phyloP scores from a whole-genome alignment of 768 basidiomycete genomes.

The Mycena amicta region DNA sequence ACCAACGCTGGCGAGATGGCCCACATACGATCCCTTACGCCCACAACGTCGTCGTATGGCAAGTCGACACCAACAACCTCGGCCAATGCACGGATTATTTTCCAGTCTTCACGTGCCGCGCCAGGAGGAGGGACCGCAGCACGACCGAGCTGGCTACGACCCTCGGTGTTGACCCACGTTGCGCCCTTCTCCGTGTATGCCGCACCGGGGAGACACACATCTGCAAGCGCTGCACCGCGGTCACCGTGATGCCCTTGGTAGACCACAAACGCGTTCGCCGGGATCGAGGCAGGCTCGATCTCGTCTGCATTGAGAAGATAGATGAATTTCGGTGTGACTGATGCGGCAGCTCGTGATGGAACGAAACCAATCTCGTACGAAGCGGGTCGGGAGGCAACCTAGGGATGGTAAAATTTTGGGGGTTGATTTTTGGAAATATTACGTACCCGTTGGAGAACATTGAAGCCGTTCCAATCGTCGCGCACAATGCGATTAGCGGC shows the following conservation, averaged over 20 bases:
- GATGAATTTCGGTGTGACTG: constrained; percentile 87
- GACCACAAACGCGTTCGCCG: constrained; percentile 91
- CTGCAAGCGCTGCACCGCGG: constrained; percentile 94
- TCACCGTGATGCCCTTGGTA: constrained; percentile 99
- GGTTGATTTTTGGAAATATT: neutral
- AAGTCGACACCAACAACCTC: constrained; percentile 81
- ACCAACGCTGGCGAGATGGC: constrained; percentile 91
- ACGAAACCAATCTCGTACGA: constrained; percentile 95
- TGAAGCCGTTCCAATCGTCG: constrained; percentile 95
- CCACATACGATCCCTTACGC: constrained; percentile 92
- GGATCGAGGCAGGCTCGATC: constrained; percentile 84
- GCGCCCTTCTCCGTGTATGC: constrained; percentile 90
- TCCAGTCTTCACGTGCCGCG: constrained; percentile 95
- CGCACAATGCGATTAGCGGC: constrained; percentile 78
- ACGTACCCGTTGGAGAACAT: constrained; percentile 86
- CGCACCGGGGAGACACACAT: constrained; percentile 88
- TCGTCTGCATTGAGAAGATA: constrained; percentile 98
- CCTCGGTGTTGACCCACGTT: constrained; percentile 98
- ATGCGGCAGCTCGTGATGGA: constrained; percentile 76
- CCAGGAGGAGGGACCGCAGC: constrained; percentile 95
- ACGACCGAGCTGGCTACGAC: constrained; percentile 86
- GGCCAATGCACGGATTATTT: constrained; percentile 90
- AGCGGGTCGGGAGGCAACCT: constrained; percentile 91
- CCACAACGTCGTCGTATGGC: constrained; percentile 87
- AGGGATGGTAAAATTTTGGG: constrained; percentile 7